Percentiles rank a stretch among this genome's conserved stretches.
These are phyloP conservation scores for Russula brevipes DNA, from an alignment of 768 basidiomycete species.

Conservation along the genomic window DNA sequence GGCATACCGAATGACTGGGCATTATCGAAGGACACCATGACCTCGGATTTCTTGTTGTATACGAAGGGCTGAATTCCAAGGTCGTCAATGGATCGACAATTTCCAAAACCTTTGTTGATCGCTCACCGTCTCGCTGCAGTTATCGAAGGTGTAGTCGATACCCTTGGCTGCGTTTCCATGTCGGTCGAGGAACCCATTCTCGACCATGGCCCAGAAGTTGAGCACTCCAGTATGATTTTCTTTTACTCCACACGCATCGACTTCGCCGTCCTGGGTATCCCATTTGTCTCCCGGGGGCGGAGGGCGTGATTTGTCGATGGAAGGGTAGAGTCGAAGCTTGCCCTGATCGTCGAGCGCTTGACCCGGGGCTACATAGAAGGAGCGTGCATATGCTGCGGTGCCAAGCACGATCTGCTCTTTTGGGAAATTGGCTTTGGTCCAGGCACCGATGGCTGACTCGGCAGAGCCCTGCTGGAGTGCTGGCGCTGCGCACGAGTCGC, in stretches of 20 bases:
- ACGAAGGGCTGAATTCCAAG: constrained; percentile 30
- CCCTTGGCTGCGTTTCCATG: constrained; percentile 41
- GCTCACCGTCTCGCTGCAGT: constrained; percentile 33
- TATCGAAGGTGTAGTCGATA: constrained; percentile 42
- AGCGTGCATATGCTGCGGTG: constrained; percentile 81
- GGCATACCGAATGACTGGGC: constrained; percentile 30
- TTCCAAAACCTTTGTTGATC: too few species aligned
- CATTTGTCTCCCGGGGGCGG: constrained; percentile 40
- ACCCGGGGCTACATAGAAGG: constrained; percentile 43
- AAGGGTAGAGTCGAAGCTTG: constrained; percentile 8
- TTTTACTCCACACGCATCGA: constrained; percentile 53
- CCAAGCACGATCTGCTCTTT: constrained; percentile 71
- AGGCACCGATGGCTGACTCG: constrained; percentile 64
- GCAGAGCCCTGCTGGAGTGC: constrained; percentile 60
- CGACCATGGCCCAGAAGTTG: constrained; percentile 54
- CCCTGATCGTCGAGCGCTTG: constrained; percentile 34
- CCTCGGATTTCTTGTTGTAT: constrained; percentile 29
- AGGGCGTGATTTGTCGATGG: constrained; percentile 21
- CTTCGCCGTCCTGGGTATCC: constrained; percentile 39
- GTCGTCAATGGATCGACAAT: not conserved
- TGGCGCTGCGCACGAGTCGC: constrained; percentile 64
- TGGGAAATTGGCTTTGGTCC: constrained; percentile 81
- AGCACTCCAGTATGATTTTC: constrained; percentile 49
- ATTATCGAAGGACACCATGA: constrained; percentile 36
- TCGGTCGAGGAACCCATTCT: constrained; percentile 47